Evolutionary conservation across 2,329 filamentous ascomycete genomes (phyloP), one percentile per base, ranked within the genome.

Genomic region (Colletotrichum sp.): DNA sequence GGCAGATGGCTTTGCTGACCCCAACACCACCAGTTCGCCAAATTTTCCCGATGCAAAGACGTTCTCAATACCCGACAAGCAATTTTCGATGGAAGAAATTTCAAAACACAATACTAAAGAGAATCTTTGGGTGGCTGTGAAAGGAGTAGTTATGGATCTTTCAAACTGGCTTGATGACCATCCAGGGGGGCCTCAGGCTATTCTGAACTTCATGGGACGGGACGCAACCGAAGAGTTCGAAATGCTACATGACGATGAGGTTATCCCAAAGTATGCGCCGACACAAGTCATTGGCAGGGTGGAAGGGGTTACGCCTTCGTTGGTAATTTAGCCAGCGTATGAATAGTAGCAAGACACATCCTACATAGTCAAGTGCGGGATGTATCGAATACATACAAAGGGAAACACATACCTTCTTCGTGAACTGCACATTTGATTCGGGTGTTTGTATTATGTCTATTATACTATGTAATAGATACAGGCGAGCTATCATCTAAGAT

Each of bases 101-200:
- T 95, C 95, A 78, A 98, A 98, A 92, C 97, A 99, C 91, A 99
- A 99, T 92, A 98, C 93, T 87, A 98, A 98, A 90, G 96, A 96
- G 34, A 95, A 98, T 84, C 90, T 99, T 24, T 99, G 97, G 97
- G 98, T 99, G 76, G 96, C 96, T 2, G 97, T 99, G 85, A 99
- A 99, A 93, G 97, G 97, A 72, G 93, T 98, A 64, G 96, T 99
- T 76, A 91, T 99, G 89, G 95, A 99, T 86, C 90, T 99, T 72
- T 95, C 94, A 78, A 94, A 98, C 90, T 99, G 97, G 96, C 92
- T 99, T 52, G 96, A 99, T 79, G 97, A 99, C 90, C 97, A 99
- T 89, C 97, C 97, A 30, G 97, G 96, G 84, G 97, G 97, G 72
- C 96, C 96, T 71, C 96, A 99, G 89, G 97, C 97, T 71, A 93